Evolutionary conservation across 2,329 filamentous ascomycete species (phyloP).

Genomic region (Ascosphaera apis): DNA sequence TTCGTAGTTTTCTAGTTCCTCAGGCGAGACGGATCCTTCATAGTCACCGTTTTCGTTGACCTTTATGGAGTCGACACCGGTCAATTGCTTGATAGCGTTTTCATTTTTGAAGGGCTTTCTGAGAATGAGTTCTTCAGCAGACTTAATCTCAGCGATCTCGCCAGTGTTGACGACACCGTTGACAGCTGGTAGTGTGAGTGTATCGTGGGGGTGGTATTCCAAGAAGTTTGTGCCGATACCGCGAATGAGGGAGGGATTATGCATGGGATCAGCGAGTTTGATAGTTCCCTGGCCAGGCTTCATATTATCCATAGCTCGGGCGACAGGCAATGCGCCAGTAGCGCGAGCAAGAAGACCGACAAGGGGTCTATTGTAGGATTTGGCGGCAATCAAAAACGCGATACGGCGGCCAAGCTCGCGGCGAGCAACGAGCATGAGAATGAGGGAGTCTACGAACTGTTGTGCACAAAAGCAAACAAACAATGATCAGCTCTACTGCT

Average conservation of each 20-base stretch:
- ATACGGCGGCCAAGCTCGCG: slow-evolving; percentile 72
- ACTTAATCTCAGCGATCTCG: slow-evolving; percentile 60
- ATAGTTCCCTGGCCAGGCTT: slow-evolving; percentile 58
- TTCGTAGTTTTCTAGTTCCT: slow-evolving; percentile 35
- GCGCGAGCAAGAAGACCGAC: slow-evolving; percentile 69
- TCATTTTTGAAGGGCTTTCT: slow-evolving; percentile 71
- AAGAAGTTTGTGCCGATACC: slow-evolving; percentile 69
- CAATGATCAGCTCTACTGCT: neutral
- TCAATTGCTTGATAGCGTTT: slow-evolving; percentile 57
- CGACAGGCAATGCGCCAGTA: slow-evolving; percentile 80
- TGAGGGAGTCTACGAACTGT: slow-evolving; percentile 83
- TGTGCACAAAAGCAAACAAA: neutral
- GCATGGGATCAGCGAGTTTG: slow-evolving; percentile 70
- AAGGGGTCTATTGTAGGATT: slow-evolving; percentile 74
- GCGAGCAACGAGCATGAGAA: slow-evolving; percentile 75
- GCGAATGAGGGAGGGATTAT: slow-evolving; percentile 59
- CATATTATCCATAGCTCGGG: slow-evolving; percentile 70
- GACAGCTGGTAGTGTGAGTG: slow-evolving; percentile 65
- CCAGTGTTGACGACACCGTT: slow-evolving; percentile 61
- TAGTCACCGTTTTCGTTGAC: slow-evolving; percentile 43
- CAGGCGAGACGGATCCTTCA: slow-evolving; percentile 28
- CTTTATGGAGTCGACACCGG: slow-evolving; percentile 52
- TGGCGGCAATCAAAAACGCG: slow-evolving; percentile 81
- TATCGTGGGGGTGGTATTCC: slow-evolving; percentile 53
- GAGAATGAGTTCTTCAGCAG: slow-evolving; percentile 57